These are phyloP conservation scores for Kodamaea nitidulidarum DNA, from an alignment of 805 yeast genomes.

Conservation along the genomic window DNA sequence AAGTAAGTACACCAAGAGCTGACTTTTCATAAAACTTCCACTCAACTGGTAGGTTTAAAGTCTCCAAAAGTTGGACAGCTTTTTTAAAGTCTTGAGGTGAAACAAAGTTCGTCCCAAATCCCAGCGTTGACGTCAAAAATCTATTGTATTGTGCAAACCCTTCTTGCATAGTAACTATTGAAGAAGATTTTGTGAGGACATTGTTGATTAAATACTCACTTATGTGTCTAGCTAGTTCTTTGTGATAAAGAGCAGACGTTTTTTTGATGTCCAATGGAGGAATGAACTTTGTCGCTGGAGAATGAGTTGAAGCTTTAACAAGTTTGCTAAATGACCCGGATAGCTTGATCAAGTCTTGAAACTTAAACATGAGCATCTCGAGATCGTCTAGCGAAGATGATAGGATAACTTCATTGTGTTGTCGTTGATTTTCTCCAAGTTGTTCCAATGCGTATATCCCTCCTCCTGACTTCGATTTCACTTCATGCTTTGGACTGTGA, in stretches of 20 bases:
- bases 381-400: constrained; percentile 71
- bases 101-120: constrained; percentile 58
- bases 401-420: constrained; percentile 57
- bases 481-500: background rate
- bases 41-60: constrained; percentile 54
- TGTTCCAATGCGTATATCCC: constrained; percentile 74
- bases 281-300: constrained; percentile 9
- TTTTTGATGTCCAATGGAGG: constrained; percentile 36
- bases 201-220: constrained; percentile 57
- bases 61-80: constrained; percentile 56
- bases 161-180: constrained; percentile 41
- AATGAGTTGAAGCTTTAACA: constrained; percentile 2
- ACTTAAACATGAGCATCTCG: constrained; percentile 71
- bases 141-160: constrained; percentile 41
- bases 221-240: constrained; percentile 74
- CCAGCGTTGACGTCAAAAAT: constrained; percentile 31
- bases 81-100: constrained; percentile 64
- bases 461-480: constrained; percentile 17
- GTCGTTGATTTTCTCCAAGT: constrained; percentile 49
- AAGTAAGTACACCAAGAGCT: constrained; percentile 32
- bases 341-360: constrained; percentile 63
- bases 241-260: constrained; percentile 39
- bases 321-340: constrained; percentile 39
- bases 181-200: constrained; percentile 27
- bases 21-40: constrained; percentile 31